Evolutionary conservation across 306 rosid species (phyloP), one percentile per base, ranked within the genome.

Genomic region (Quercus ilex): DNA sequence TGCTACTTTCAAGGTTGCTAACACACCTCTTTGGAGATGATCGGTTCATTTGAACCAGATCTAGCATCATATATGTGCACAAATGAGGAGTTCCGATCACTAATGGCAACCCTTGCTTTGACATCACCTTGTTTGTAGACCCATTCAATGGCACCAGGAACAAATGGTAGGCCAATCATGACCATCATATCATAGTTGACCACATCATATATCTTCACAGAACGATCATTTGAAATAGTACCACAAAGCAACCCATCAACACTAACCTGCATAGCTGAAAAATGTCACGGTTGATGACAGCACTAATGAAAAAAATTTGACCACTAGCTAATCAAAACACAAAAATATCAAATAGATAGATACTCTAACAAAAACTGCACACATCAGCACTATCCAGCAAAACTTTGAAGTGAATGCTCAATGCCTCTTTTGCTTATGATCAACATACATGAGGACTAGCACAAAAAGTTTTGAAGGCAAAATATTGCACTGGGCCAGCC

Each of bases 151-250:
- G 99, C 97, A 76, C 99, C 94, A 64, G 99, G 96, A 77, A 83
- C 52, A 85, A 81, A 95, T 49, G 91, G 78, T 74, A 91, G 81
- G 55, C 93, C 89, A 84, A 95, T 91, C 99, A 95, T 95, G 87
- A 90, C 99, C 97, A 95, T 95, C 99, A 95, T 95, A 83, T 95
- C 99, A 79, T 73, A 95, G 90, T 95, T 93, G 73, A 95, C 97
- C 52, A 95, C 99, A 7, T 95, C 99, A 74, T 95, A 95, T 86
- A 95, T 89, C 89, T 95, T 95, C 73, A 91, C 98, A 68, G 98
- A 86, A 7, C 74, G 89, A 77, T 95, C 99, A 80, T 81, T 83
- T 71, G 99, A 95, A 89, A 93, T 95, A 59, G 99, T 93, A 81
- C 94, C 91, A 87, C 99, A 95, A 74, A 95, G 97, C 88, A 93